A percentile compares a stretch with the other conserved stretches of the same genome.
Conservation (phyloP, 306 rosid genomes). For the Prunus mongolica region DNA sequence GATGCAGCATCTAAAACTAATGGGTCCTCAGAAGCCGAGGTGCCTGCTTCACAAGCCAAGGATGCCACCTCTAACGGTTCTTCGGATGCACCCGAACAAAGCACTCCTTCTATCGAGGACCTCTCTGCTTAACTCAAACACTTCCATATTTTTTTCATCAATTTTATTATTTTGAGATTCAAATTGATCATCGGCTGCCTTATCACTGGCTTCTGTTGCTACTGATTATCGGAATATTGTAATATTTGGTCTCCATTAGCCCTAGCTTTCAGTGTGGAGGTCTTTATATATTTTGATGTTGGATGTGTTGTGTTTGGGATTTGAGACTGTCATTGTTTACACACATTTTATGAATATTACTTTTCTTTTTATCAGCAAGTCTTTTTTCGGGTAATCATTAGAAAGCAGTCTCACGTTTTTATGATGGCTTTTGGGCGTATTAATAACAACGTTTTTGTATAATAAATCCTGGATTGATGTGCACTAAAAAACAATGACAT, state of each 20-base stretch:
- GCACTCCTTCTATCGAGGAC: slow-evolving; percentile 47
- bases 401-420: no score
- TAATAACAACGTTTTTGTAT: no score
- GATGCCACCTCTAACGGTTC: slow-evolving; percentile 55
- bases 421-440: no score
- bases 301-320: slow-evolving; percentile 19
- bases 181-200: slow-evolving; percentile 30
- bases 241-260: slow-evolving; percentile 31
- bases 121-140: slow-evolving; percentile 21
- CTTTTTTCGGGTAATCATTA: not conserved
- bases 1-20: slow-evolving; percentile 41
- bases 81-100: slow-evolving; percentile 43
- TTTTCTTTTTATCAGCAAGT: not conserved
- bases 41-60: slow-evolving; percentile 46
- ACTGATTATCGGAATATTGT: slow-evolving; percentile 29
- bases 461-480: no score
- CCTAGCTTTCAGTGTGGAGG: slow-evolving; percentile 33
- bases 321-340: slow-evolving; percentile 9
- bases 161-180: slow-evolving; percentile 26
- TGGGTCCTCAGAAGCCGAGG: slow-evolving; percentile 47
- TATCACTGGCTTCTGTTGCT: not conserved
- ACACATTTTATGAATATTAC: slow-evolving; percentile 10
- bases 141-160: slow-evolving; percentile 26
- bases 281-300: slow-evolving; percentile 28
- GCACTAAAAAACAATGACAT: no score